Conservation (phyloP, 163 green algal genomes). For the Dunaliella salina region DNA sequence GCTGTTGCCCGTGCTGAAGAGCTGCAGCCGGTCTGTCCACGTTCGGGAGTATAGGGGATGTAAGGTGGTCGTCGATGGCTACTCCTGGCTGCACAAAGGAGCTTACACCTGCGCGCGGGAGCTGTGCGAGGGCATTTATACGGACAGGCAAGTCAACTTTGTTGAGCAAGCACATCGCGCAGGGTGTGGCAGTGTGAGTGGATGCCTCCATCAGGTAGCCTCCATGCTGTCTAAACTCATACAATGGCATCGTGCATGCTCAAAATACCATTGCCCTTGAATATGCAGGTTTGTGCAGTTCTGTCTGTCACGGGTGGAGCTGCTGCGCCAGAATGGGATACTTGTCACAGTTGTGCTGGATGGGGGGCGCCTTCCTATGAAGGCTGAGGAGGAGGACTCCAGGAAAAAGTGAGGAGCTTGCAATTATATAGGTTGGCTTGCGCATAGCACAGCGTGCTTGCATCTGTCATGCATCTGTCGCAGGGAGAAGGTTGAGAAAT, state of each 20-base stretch:
- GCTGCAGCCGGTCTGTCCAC: slow-evolving; percentile 62
- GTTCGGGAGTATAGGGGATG: slow-evolving; percentile 73
- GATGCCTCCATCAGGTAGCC: no score
- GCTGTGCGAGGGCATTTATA: slow-evolving; percentile 73
- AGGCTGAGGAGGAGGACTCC: slow-evolving; percentile 75
- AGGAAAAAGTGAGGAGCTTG: background rate
- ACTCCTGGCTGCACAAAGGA: slow-evolving; percentile 90
- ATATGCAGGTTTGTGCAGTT: slow-evolving; percentile 71
- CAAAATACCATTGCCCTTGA: no score
- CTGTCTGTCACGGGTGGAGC: slow-evolving; percentile 73
- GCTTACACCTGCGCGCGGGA: slow-evolving; percentile 85
- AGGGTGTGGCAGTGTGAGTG: no score
- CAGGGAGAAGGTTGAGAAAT: no score
- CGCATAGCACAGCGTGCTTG: background rate
- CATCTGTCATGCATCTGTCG: background rate
- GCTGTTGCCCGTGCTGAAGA: slow-evolving; percentile 75
- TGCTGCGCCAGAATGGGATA: slow-evolving; percentile 71
- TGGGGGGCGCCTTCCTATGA: slow-evolving; percentile 85
- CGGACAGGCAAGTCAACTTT: slow-evolving; percentile 53
- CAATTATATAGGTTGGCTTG: background rate
- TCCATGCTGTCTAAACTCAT: no score
- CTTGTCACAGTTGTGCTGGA: slow-evolving; percentile 91
- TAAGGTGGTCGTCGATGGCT: slow-evolving; percentile 85
- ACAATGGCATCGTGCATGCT: no score
- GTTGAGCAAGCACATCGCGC: no score